A percentile compares a stretch with the other conserved stretches of the same genome.
These are phyloP conservation scores for Serendipita vermifera DNA, from an alignment of 768 basidiomycete species.

Conservation along the genomic window DNA sequence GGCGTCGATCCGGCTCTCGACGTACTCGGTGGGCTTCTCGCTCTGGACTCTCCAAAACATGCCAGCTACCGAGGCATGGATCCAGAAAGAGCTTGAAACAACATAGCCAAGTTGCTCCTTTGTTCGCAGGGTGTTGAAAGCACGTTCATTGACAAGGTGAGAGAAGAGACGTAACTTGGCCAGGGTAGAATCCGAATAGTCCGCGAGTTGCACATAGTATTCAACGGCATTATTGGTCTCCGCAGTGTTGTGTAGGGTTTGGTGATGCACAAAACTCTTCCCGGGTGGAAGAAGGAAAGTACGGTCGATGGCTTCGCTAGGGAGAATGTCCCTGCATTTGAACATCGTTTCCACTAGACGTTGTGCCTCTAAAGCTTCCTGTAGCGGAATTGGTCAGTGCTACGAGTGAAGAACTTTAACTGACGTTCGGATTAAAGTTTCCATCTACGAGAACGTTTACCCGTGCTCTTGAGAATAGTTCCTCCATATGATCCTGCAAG, in stretches of 20 bases:
- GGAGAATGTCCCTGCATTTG: slow-evolving; percentile 33
- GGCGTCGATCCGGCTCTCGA: slow-evolving; percentile 79
- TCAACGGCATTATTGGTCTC: slow-evolving; percentile 79
- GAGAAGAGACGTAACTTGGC: slow-evolving; percentile 57
- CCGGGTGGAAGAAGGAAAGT: slow-evolving; percentile 60
- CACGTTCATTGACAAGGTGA: slow-evolving; percentile 81
- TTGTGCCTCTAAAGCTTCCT: slow-evolving; percentile 69
- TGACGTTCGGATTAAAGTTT: slow-evolving; percentile 71
- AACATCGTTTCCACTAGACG: slow-evolving; percentile 60
- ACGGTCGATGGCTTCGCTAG: slow-evolving; percentile 21
- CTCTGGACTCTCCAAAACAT: slow-evolving; percentile 72
- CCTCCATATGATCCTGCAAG: slow-evolving; percentile 45
- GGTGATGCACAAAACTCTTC: slow-evolving; percentile 53
- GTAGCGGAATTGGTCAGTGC: slow-evolving; percentile 10
- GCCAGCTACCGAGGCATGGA: slow-evolving; percentile 27
- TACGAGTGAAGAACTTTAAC: slow-evolving; percentile 18
- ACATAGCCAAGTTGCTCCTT: slow-evolving; percentile 94
- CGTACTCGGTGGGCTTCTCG: slow-evolving; percentile 62
- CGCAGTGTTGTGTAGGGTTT: slow-evolving; percentile 62
- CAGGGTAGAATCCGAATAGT: slow-evolving; percentile 38
- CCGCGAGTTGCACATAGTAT: slow-evolving; percentile 75
- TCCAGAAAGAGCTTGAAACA: slow-evolving; percentile 33
- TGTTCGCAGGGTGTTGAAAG: slow-evolving; percentile 82
- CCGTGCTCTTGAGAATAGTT: slow-evolving; percentile 50
- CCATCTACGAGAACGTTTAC: slow-evolving; percentile 67